Conservation (phyloP, 1,139 yeast genomes). For the Candida freyschussii region DNA sequence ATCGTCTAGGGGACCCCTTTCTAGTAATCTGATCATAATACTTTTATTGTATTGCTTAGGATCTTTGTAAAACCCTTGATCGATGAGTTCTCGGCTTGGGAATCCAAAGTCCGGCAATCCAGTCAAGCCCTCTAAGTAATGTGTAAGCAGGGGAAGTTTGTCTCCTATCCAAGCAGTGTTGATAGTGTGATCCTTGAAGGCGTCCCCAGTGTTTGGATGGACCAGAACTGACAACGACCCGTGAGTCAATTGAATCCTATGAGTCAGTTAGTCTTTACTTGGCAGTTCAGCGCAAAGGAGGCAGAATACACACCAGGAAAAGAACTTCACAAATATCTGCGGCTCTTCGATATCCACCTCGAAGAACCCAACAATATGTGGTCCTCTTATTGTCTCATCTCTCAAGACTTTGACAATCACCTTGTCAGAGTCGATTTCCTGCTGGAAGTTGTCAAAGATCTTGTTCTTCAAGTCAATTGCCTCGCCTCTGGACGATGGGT, state of each 20-base stretch:
- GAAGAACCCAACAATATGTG: slow-evolving; percentile 13
- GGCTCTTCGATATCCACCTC: slow-evolving; percentile 16
- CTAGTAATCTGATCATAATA: slow-evolving; percentile 13
- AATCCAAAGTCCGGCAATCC: slow-evolving; percentile 11
- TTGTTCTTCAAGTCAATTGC: slow-evolving; percentile 15
- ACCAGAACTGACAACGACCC: slow-evolving; percentile 48
- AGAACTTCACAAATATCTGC: slow-evolving; percentile 8
- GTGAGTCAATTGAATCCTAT: slow-evolving; percentile 45
- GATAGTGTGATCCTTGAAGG: slow-evolving; percentile 42
- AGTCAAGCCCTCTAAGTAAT: not conserved
- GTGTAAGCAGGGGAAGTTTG: slow-evolving; percentile 28
- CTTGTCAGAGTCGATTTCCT: slow-evolving; percentile 9
- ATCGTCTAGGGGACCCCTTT: slow-evolving; percentile 6
- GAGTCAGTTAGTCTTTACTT: too few relatives aligned
- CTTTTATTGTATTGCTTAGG: slow-evolving; percentile 6
- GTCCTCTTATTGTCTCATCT: slow-evolving; percentile 10
- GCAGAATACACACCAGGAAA: slow-evolving; percentile 21
- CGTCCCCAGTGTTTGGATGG: slow-evolving; percentile 44
- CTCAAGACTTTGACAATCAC: slow-evolving; percentile 11
- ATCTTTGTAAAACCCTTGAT: slow-evolving; percentile 10
- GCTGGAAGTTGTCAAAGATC: slow-evolving; percentile 9
- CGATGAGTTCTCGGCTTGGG: slow-evolving; percentile 11
- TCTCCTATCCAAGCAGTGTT: slow-evolving; percentile 51
- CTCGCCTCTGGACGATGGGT: slow-evolving; percentile 6
- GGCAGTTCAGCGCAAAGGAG: too few relatives aligned